These are phyloP conservation scores for Stevia rebaudiana DNA, from an alignment of 140 eudicot genomes.

Conservation along the genomic window DNA sequence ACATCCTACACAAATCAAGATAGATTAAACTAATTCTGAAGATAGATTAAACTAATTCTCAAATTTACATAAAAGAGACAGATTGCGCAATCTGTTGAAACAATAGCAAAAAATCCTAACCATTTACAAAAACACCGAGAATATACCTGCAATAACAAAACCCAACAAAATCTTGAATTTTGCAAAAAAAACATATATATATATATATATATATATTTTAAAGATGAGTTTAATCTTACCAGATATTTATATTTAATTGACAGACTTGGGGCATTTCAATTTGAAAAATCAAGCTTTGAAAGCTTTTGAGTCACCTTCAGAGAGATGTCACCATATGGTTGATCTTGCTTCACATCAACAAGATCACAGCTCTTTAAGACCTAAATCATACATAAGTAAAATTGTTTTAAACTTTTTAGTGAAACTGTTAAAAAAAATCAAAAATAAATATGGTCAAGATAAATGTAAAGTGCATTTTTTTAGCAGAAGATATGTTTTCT, in stretches of 20 bases:
- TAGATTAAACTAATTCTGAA: not conserved
- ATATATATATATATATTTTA: not conserved
- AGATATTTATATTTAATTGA: conserved; percentile 6
- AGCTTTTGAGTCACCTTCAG: conserved; percentile 59
- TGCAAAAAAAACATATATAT: not conserved
- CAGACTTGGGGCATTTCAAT: conserved; percentile 9
- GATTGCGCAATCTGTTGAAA: conserved; percentile 1
- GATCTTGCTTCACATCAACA: conserved; percentile 58
- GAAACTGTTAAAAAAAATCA: too few species aligned
- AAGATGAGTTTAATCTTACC: conserved; percentile 25
- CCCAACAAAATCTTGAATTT: not conserved
- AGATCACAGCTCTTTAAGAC: conserved; percentile 56
- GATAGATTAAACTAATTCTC: too few species aligned
- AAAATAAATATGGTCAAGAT: too few species aligned
- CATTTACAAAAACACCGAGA: conserved; percentile 15
- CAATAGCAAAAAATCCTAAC: not conserved
- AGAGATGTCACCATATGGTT: conserved; percentile 53
- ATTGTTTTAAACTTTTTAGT: not conserved
- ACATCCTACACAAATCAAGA: not conserved
- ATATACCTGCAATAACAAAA: conserved; percentile 22
- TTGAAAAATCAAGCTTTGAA: conserved; percentile 45
- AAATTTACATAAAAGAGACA: not conserved
- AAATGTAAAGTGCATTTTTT: too few species aligned
- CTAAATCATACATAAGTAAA: conserved; percentile 25
- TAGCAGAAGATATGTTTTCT: too few species aligned